Evolutionary conservation across 805 yeast species (phyloP).

Genomic region (Kluyveromyces nonfermentans): DNA sequence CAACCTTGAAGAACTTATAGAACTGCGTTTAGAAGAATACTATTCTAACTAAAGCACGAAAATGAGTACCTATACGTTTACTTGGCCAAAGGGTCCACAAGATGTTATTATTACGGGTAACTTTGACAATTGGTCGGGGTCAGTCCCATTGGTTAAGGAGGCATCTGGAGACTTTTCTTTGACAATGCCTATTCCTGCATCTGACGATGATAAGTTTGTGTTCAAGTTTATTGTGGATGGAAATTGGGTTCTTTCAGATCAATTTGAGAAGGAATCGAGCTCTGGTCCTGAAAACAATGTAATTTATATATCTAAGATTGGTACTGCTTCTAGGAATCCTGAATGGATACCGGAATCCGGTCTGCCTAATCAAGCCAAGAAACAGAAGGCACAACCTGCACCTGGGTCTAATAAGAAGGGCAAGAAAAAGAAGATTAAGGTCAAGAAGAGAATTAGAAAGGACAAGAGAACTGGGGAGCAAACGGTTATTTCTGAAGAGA

Average conservation of each 20-base stretch:
- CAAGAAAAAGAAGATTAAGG: conserved; percentile 25
- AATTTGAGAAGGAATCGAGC: conserved; percentile 1
- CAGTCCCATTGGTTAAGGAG: conserved; percentile 50
- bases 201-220: conserved; percentile 29
- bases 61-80: conserved; percentile 21
- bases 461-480: conserved; percentile 36
- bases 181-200: conserved; percentile 42
- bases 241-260: conserved; percentile 47
- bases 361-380: conserved; percentile 6
- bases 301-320: conserved; percentile 19
- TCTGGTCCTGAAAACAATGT: conserved; percentile 32
- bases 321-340: conserved; percentile 4
- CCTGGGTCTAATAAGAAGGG: conserved; percentile 11
- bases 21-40: not conserved
- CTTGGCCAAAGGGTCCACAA: conserved; percentile 42
- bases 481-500: conserved; percentile 27
- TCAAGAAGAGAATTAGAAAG: conserved; percentile 32
- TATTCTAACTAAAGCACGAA: not conserved
- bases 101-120: conserved; percentile 62
- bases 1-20: too few relatives aligned
- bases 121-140: conserved; percentile 58
- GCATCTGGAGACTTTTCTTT: conserved; percentile 52
- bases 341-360: conserved; percentile 16
- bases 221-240: conserved; percentile 64
- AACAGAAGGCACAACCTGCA: conserved; percentile 6